These are phyloP conservation scores for Musa itinerans DNA, from an alignment of 176 grass and related monocot genomes.

Conservation along the genomic window DNA sequence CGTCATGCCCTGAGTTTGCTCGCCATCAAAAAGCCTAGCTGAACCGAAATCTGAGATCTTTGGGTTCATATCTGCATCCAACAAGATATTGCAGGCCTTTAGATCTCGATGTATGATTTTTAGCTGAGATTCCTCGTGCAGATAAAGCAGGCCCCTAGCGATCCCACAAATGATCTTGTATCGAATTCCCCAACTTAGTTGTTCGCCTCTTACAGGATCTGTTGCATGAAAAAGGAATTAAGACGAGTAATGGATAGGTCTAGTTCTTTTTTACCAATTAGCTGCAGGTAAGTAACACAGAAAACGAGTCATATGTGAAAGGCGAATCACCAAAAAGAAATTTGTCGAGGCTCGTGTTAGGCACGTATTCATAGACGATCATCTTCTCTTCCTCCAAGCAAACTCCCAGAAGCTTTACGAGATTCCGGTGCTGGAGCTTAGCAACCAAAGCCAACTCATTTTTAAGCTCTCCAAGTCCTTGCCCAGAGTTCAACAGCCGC, in stretches of 20 bases:
- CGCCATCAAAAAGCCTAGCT: constrained; percentile 22
- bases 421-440: constrained; percentile 77
- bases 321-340: constrained; percentile 46
- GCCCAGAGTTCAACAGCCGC: constrained; percentile 45
- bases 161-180: constrained; percentile 35
- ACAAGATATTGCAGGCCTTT: constrained; percentile 39
- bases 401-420: constrained; percentile 63
- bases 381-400: constrained; percentile 71
- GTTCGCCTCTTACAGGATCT: constrained; percentile 2
- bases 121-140: constrained; percentile 34
- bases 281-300: background rate
- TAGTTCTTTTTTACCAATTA: too few species aligned
- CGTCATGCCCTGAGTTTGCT: constrained; percentile 24
- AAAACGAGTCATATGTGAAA: background rate
- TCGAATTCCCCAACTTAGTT: constrained; percentile 13
- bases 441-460: constrained; percentile 58
- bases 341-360: constrained; percentile 68
- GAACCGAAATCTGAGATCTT: constrained; percentile 49
- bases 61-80: constrained; percentile 36
- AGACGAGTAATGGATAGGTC: too few species aligned
- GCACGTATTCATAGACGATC: constrained; percentile 66
- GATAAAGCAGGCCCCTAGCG: constrained; percentile 33
- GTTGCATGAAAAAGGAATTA: background rate
- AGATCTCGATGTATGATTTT: constrained; percentile 39
- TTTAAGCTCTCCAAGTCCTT: constrained; percentile 61